A percentile compares a stretch with the other conserved stretches of the same genome.
phyloP scores from a whole-genome alignment of 768 basidiomycete species.

The Russula brevipes region DNA sequence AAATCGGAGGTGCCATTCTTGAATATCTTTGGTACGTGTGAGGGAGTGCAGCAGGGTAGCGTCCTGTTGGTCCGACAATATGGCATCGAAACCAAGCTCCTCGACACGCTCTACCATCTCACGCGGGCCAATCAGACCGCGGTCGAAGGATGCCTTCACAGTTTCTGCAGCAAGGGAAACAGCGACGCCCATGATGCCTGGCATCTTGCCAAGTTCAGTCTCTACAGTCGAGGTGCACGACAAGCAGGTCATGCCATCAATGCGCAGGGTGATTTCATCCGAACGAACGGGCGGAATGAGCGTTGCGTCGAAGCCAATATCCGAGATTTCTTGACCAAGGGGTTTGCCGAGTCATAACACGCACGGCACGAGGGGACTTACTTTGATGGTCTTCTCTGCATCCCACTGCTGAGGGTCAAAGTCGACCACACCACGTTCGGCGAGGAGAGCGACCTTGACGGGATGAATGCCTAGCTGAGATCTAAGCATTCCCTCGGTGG shows the following conservation, averaged over 20 bases:
- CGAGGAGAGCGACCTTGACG: slow-evolving; percentile 90
- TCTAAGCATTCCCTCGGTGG: slow-evolving; percentile 80
- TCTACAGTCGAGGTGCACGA: slow-evolving; percentile 46
- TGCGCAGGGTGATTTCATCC: slow-evolving; percentile 66
- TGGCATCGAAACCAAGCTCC: no score
- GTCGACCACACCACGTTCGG: slow-evolving; percentile 70
- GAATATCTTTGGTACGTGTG: slow-evolving; percentile 83
- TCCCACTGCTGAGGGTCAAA: slow-evolving; percentile 48
- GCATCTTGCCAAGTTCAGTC: no score
- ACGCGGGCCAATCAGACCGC: slow-evolving; percentile 25
- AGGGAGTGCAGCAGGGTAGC: slow-evolving; percentile 82
- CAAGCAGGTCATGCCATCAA: slow-evolving; percentile 91
- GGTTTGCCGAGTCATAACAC: no score
- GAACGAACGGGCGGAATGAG: slow-evolving; percentile 31
- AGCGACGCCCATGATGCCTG: slow-evolving; percentile 33
- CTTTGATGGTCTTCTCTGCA: slow-evolving; percentile 69
- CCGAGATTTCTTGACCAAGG: slow-evolving; percentile 70
- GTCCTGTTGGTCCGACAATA: slow-evolving; percentile 55
- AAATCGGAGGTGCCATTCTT: slow-evolving; percentile 61
- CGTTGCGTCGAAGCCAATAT: slow-evolving; percentile 88
- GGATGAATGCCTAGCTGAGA: slow-evolving; percentile 79
- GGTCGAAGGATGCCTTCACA: slow-evolving; percentile 72
- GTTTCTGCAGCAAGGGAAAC: slow-evolving; percentile 75
- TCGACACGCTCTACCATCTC: no score
- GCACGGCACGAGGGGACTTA: slow-evolving; percentile 35